Evolutionary conservation across 108 stramenopile species (phyloP).

Genomic region (Skeletonema marinoi): DNA sequence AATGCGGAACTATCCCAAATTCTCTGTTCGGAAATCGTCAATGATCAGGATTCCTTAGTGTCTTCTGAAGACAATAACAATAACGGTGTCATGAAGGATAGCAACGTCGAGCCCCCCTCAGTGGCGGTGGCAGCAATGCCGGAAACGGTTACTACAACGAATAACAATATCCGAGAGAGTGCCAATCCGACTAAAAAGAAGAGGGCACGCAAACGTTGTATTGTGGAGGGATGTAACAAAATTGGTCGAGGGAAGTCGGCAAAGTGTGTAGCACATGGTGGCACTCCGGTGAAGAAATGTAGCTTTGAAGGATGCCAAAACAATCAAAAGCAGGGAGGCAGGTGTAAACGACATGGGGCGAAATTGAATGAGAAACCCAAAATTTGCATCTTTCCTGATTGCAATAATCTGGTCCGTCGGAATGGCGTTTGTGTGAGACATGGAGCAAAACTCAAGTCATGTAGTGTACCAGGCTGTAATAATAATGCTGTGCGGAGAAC

Average conservation of each 20-base stretch:
- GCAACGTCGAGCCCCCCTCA: background rate
- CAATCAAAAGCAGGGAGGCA: slow-evolving; percentile 4
- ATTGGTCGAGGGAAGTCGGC: background rate
- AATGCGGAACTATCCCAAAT: background rate
- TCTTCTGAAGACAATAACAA: background rate
- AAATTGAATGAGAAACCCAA: background rate
- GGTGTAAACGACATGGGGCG: slow-evolving; percentile 6
- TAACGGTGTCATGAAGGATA: background rate
- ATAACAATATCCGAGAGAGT: background rate
- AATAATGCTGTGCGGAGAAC: slow-evolving; percentile 3
- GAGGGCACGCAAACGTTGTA: background rate
- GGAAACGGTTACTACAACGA: background rate
- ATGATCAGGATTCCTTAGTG: background rate
- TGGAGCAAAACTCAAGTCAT: slow-evolving; percentile 7
- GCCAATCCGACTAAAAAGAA: background rate
- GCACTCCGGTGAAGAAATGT: background rate
- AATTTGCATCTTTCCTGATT: background rate
- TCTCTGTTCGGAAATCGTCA: background rate
- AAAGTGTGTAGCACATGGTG: slow-evolving; percentile 4
- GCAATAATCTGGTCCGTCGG: background rate
- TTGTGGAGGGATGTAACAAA: background rate
- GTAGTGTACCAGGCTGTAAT: slow-evolving; percentile 5
- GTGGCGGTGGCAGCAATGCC: background rate
- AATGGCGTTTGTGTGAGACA: slow-evolving; percentile 11
- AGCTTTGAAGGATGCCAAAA: slow-evolving; percentile 6